phyloP scores from a whole-genome alignment of 2,329 filamentous ascomycete species.

The Phyllosticta citribraziliensis region DNA sequence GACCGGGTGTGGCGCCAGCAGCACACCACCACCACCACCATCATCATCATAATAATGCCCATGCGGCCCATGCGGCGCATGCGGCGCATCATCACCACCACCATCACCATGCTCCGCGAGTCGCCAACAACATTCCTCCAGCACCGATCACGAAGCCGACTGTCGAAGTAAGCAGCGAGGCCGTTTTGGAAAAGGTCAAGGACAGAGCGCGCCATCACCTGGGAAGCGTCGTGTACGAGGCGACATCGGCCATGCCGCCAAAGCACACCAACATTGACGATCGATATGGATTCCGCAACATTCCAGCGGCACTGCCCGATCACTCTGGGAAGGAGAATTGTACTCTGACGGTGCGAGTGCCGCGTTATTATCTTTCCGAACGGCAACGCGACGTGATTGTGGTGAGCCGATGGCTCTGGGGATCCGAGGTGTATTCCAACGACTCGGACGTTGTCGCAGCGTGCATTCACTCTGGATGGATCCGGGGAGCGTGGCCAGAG shows the following conservation, averaged over 20 bases:
- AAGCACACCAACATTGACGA: constrained; percentile 34
- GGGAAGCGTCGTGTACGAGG: constrained; percentile 73
- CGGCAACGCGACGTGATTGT: constrained; percentile 75
- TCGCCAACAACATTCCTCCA: neutral
- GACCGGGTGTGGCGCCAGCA: constrained; percentile 15
- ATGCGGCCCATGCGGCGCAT: neutral
- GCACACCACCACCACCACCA: constrained; percentile 29
- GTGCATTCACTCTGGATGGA: constrained; percentile 87
- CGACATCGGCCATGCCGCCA: constrained; percentile 46
- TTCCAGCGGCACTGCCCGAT: constrained; percentile 63
- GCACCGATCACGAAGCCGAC: constrained; percentile 3
- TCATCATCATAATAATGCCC: constrained; percentile 24
- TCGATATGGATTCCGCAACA: constrained; percentile 49
- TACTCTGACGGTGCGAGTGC: constrained; percentile 79
- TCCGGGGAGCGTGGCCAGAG: constrained; percentile 77
- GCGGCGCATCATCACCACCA: constrained; percentile 29
- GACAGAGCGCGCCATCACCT: constrained; percentile 56
- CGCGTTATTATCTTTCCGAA: constrained; percentile 63
- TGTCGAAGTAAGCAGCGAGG: constrained; percentile 16
- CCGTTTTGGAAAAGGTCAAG: constrained; percentile 5
- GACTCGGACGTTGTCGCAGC: constrained; percentile 90
- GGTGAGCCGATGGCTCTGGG: constrained; percentile 72
- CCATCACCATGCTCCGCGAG: constrained; percentile 25
- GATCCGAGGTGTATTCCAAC: constrained; percentile 88
- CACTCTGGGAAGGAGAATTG: constrained; percentile 70